A percentile compares a stretch with the other conserved stretches of the same genome.
These are phyloP conservation scores for Davidsoniella eucalypti DNA, from an alignment of 2,329 filamentous ascomycete species.

Conservation along the genomic window DNA sequence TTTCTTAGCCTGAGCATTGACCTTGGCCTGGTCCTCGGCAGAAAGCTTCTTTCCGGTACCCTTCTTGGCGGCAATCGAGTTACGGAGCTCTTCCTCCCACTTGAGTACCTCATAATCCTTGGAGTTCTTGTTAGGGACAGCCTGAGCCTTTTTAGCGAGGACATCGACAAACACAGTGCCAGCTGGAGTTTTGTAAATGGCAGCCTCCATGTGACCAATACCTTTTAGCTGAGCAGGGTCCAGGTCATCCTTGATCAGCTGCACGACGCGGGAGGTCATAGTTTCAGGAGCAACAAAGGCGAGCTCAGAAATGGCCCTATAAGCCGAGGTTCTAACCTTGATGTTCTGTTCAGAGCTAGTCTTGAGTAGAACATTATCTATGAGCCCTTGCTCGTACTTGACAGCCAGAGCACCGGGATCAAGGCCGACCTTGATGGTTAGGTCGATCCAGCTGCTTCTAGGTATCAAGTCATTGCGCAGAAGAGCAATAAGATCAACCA, in stretches of 20 bases:
- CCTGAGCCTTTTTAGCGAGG: constrained; percentile 62
- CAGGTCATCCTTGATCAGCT: constrained; percentile 59
- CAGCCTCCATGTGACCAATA: constrained; percentile 74
- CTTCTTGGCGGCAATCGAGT: constrained; percentile 83
- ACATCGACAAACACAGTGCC: constrained; percentile 83
- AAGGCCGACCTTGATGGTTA: constrained; percentile 61
- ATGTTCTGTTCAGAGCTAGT: constrained; percentile 27
- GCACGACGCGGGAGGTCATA: constrained; percentile 60
- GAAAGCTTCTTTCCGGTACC: constrained; percentile 83
- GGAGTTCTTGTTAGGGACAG: constrained; percentile 66
- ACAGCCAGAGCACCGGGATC: constrained; percentile 69
- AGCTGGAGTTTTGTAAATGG: constrained; percentile 81
- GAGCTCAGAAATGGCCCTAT: constrained; percentile 72
- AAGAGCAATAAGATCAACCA: constrained; percentile 62
- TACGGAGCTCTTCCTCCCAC: constrained; percentile 86
- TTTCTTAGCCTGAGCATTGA: constrained; percentile 79
- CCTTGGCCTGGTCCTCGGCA: constrained; percentile 73
- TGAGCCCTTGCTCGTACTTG: constrained; percentile 43
- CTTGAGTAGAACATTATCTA: constrained; percentile 46
- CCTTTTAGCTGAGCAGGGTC: constrained; percentile 50
- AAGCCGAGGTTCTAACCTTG: constrained; percentile 51
- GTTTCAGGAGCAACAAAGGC: constrained; percentile 81
- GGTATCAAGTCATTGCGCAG: constrained; percentile 65
- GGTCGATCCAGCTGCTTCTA: constrained; percentile 70
- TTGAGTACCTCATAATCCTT: constrained; percentile 94